Base-by-base conservation (phyloP, 306 rosid genomes). In the Gleditsia sinensis region DNA sequence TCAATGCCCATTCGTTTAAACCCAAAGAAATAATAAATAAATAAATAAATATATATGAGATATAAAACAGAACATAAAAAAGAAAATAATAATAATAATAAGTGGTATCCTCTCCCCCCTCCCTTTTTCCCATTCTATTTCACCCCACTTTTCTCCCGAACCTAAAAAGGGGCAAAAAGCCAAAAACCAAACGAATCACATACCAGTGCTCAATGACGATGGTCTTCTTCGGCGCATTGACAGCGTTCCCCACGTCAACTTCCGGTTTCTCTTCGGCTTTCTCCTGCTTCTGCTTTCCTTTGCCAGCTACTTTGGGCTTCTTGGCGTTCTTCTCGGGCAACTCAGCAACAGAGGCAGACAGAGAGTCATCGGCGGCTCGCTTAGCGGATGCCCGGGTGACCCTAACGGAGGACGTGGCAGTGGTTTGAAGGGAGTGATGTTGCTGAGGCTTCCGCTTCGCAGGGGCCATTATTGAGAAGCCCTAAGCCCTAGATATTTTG, bases 181-280 rank as follows among this genome's bases (percentile, higher is more conserved):
- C 48, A 5, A 17, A 43, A 6, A 21, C 46, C n/a, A 30, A 63
- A 60, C 17, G 21, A 53, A 5, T 0, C 0, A 51, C 33, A 14
- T 28, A 83, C 87, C 84, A 79, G 46, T 76, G 80, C 33, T 83
- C 87, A 51, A 83, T 58, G 2, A 83, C 24, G 9, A 83, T 40
- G n/a, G 64, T 60, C 32, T 50, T 58, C 34, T 1, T 9, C 2
- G 77, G 32, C 28, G 46, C 56, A 6, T 67, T 76, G 14, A 1
- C 46, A 43, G 16, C 73, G 4, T 37, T 53, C 5, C 7, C 77
- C 1, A 63, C 13, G 2, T n/a, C 50, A 3, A 5, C 56, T 27
- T 70, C 48, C 7, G 24, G 23, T 8, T 16, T 17, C 10, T 19
- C 53, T n/a, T 50, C 0, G 5, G 9, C 21, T 6, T 25, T 40